These are phyloP conservation scores for Diphasiastrum complanatum DNA, from an alignment of 83 land plant species.

Conservation along the genomic window DNA sequence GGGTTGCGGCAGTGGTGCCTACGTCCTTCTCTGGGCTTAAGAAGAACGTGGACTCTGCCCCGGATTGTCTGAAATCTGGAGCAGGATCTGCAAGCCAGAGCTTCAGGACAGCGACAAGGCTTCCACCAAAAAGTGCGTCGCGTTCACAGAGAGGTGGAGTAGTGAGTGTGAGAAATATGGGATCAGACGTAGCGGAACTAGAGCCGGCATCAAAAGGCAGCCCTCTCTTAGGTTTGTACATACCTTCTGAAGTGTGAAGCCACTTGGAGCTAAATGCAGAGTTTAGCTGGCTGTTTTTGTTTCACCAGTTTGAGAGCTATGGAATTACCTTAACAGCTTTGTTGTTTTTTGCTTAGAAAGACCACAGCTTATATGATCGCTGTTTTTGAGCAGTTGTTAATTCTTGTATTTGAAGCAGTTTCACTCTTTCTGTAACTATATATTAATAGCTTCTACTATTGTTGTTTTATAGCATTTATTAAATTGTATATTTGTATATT, in stretches of 20 bases:
- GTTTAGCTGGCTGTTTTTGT: background rate
- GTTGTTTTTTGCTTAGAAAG: too few relatives aligned
- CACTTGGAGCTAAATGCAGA: background rate
- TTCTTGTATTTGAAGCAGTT: too few relatives aligned
- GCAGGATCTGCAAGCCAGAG: conserved; percentile 15
- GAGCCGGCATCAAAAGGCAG: conserved; percentile 28
- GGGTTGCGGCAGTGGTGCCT: conserved; percentile 8
- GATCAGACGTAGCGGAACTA: conserved; percentile 24
- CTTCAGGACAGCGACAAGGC: background rate
- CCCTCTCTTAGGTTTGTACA: conserved; percentile 23
- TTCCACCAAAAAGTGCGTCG: background rate
- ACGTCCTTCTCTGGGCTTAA: conserved; percentile 21
- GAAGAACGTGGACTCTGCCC: conserved; percentile 16
- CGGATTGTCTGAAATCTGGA: conserved; percentile 18
- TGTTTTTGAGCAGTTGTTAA: too few relatives aligned
- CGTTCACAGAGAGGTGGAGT: conserved; percentile 3
- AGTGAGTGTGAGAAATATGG: conserved; percentile 18
- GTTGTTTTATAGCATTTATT: too few relatives aligned
- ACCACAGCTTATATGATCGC: too few relatives aligned
- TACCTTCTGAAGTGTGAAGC: background rate
- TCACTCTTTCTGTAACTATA: too few relatives aligned
- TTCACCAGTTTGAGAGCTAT: too few relatives aligned
- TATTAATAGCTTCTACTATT: too few relatives aligned
- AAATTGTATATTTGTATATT: too few relatives aligned
- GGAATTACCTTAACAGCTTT: too few relatives aligned